Base-by-base conservation (phyloP, 768 basidiomycete species). In the Amanita rimosa region DNA sequence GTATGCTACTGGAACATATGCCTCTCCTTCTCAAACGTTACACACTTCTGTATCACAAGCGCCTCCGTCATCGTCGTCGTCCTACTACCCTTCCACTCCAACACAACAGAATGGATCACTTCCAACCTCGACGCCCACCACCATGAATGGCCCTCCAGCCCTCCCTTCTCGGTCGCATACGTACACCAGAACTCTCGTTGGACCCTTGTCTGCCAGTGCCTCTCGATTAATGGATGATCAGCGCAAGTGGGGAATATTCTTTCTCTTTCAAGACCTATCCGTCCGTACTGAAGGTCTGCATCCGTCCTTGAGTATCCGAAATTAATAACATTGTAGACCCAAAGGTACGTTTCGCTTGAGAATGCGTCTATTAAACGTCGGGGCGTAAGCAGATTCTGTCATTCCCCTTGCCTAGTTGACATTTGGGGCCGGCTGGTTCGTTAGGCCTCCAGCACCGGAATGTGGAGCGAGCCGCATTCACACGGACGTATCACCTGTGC, bases 231-330 rank as follows among this genome's bases (percentile, higher is more conserved):
- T 79, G 49, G 92, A 95, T 60, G 87, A 91, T 59, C 80, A 92
- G 63, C 83, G 85, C 52, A 81, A 83, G 53, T 74, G 78, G 44
- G 94, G 93, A 6, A 84, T 96, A 53, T 97, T 91, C 65, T 97
- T 96, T 69, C 81, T 96, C 53, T 91, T 94, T 67, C 91, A 92
- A 62, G 94, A 96, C 67, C 67, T 97, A 46, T 92, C 89, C 40
- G 86, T 97, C 42, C 78, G 94, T 50, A 94, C 89, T 16, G 94
- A 97, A 76, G 89, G 88, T 84, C 38, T 38, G 64, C 60, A 52
- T 14, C 35, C 13, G 14, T 16, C 55, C 14, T 16, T 40, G 22
- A 34, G 19, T 40, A 19, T 50, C 21, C 49, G 46, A 54, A 44
- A 47, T 49, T 54, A 35, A 45, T 36, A 37, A 40, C 54, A 38